Evolutionary conservation across 345 rosid species (phyloP), one percentile per base, ranked within the genome.

Genomic region (Clausena lansium): DNA sequence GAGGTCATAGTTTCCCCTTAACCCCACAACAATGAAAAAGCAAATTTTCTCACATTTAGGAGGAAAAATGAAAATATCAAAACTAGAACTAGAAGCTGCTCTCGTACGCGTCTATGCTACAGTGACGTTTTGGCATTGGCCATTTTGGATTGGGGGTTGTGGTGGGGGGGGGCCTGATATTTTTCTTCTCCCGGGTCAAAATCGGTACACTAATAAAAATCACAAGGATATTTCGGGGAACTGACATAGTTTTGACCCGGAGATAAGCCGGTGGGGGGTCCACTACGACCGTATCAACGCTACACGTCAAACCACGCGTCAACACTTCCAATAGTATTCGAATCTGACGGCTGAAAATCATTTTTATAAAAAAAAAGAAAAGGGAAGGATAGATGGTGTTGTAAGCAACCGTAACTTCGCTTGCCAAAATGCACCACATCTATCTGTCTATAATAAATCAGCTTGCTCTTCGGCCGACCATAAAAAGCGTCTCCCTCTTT

Each of bases 401-500:
- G 45, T 8, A 39, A 39, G 45, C 9, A 9, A 39, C 9, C 17
- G 50, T n/a, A 28, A 60, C 67, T 38, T 35, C 55, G 58, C 59
- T 24, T 45, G n/a, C 36, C 76, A 71, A 27, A 3, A 27, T 41
- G n/a, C 73, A 33, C 70, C 52, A 41, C 73, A 30, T 17, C 52
- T 58, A 9, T 41, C 65, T 7, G 63, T 61, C 33, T 11, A 45
- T 45, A 45, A 45, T 45, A 45, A 45, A 45, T 13, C 50, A 11
- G 50, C 28, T 71, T 76, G 25, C 14, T 63, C 68, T 10, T 85
- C 77, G 81, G 79, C 87, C 86, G 87, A 78, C 83, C 84, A 79
- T 81, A 28, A 71, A 59, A 66, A 39, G 32, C 64, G 74, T 70
- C 38, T 57, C 54, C 59, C 67, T 61, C 62, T n/a, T 76, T 33